Conservation (phyloP, 805 yeast genomes). For the Kuraishia capsulata region DNA sequence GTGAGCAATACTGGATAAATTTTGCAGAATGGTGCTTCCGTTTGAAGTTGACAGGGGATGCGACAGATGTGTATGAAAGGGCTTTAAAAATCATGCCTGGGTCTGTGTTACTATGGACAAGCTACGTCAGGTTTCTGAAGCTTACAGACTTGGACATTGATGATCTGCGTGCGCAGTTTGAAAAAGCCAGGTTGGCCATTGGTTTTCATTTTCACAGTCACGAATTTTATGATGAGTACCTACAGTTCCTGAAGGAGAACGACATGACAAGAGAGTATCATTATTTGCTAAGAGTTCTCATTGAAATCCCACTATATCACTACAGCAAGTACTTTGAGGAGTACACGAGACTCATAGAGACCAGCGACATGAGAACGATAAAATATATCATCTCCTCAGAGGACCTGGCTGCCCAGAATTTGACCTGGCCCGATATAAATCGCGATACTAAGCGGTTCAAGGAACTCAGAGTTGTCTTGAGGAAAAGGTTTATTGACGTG, state of each 20-base stretch:
- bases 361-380: conserved; percentile 17
- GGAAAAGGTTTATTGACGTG: conserved; percentile 40
- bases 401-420: conserved; percentile 9
- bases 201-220: conserved; percentile 44
- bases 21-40: conserved; percentile 39
- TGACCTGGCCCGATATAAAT: conserved; percentile 6
- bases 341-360: conserved; percentile 25
- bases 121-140: conserved; percentile 32
- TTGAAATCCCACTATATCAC: conserved; percentile 51
- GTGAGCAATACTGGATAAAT: conserved; percentile 50
- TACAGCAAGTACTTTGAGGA: conserved; percentile 36
- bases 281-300: conserved; percentile 33
- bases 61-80: conserved; percentile 26
- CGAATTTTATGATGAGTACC: conserved; percentile 42
- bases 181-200: conserved; percentile 34
- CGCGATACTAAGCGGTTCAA: conserved; percentile 10
- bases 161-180: conserved; percentile 28
- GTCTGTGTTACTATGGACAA: conserved; percentile 42
- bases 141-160: conserved; percentile 20
- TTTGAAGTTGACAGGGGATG: conserved; percentile 29
- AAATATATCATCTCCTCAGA: conserved; percentile 14
- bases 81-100: conserved; percentile 30
- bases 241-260: conserved; percentile 28
- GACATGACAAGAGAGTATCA: conserved; percentile 22
- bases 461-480: conserved; percentile 27